Percentiles rank a stretch among this genome's conserved stretches.
Evolutionary conservation across 164 flowering plant genomes (phyloP).

Genomic region (Nelumbo lutea): DNA sequence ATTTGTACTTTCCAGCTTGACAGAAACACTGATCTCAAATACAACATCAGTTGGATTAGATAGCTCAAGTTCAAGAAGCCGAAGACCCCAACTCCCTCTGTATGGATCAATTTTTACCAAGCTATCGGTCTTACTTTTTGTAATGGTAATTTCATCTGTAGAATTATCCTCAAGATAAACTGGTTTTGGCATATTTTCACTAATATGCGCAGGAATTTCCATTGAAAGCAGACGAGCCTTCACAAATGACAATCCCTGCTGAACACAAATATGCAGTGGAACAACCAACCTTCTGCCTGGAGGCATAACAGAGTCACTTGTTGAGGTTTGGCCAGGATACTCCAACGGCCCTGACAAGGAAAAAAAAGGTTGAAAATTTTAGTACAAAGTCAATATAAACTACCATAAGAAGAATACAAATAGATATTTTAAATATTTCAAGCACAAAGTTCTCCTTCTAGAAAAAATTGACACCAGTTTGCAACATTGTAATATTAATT

Average conservation of each 20-base stretch:
- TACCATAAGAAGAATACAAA: no score
- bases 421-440: no score
- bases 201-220: constrained; percentile 96
- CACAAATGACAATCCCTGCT: constrained; percentile 88
- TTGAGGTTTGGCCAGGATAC: constrained; percentile 32
- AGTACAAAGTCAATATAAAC: no score
- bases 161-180: constrained; percentile 22
- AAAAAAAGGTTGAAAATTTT: background rate
- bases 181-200: constrained; percentile 51
- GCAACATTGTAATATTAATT: no score
- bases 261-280: constrained; percentile 86
- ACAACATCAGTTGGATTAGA: constrained; percentile 95
- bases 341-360: constrained; percentile 51
- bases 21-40: constrained; percentile 80
- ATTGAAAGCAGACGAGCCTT: constrained; percentile 93
- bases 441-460: no score
- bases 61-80: constrained; percentile 92
- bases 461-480: no score
- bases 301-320: constrained; percentile 40
- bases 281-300: constrained; percentile 91
- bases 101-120: constrained; percentile 88
- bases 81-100: constrained; percentile 96
- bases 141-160: constrained; percentile 22
- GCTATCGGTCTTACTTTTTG: constrained; percentile 42
- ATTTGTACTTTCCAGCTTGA: constrained; percentile 55